A percentile compares a stretch with the other conserved stretches of the same genome.
Conservation (phyloP, 306 rosid genomes). For the Quercus ilex region DNA sequence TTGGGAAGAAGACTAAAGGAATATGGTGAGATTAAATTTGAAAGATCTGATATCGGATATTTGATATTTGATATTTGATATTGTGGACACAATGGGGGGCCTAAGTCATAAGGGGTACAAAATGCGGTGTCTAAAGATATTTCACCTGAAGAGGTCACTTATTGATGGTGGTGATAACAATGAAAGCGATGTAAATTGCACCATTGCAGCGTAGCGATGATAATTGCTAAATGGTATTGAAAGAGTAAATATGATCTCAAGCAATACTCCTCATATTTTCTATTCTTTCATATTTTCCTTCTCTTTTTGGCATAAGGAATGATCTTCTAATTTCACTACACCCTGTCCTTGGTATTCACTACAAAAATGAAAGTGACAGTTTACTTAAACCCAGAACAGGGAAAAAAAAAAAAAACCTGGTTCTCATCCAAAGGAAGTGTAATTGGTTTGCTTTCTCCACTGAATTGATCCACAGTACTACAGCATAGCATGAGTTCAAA, state of each 20-base stretch:
- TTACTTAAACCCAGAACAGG: background rate
- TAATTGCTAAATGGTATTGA: background rate
- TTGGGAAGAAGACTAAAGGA: background rate
- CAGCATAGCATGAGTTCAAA: conserved; percentile 21
- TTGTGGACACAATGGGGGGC: no score
- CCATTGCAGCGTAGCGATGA: background rate
- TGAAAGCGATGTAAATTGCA: background rate
- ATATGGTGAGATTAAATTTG: background rate
- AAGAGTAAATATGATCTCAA: background rate
- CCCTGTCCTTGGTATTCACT: background rate
- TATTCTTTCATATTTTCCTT: background rate
- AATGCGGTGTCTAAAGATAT: background rate
- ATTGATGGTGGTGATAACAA: background rate
- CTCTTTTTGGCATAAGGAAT: background rate
- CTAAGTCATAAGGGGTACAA: no score
- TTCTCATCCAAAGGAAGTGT: conserved; percentile 79
- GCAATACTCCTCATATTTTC: background rate
- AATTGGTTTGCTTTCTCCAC: conserved; percentile 86
- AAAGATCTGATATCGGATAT: background rate
- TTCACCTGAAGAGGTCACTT: background rate
- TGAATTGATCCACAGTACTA: conserved; percentile 91
- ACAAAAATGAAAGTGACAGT: background rate
- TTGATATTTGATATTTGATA: no score
- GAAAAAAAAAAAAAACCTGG: conserved; percentile 58
- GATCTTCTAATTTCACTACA: background rate